Evolutionary conservation across 345 rosid species (phyloP), one percentile per base, ranked within the genome.

Genomic region (Populus alba): DNA sequence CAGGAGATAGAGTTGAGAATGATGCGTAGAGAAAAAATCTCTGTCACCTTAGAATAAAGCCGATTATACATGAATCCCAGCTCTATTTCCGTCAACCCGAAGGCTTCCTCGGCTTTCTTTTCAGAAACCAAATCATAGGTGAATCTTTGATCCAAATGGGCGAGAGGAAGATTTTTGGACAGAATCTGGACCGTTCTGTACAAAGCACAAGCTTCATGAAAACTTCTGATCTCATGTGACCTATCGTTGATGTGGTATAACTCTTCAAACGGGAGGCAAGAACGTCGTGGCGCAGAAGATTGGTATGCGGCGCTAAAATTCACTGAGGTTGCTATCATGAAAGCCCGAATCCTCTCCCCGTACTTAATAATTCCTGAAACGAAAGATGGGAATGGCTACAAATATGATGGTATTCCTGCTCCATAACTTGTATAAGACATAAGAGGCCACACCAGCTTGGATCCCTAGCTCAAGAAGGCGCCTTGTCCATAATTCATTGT

Each of bases 301-400:
- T n/a, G n/a, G n/a, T n/a, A n/a, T n/a, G n/a, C n/a, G n/a, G n/a
- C n/a, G n/a, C 33, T 31, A 31, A 27, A 27, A 27, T 27, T 1
- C 29, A 1, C 29, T 27, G 1, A 16, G 89, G 87, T 1, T 88
- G 3, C 82, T 43, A 73, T 45, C 72, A 84, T 31, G 33, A 89
- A 77, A 5, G 79, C 76, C 76, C 78, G 78, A 9, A 22, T 57
- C 27, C 62, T 57, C n/a, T 57, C 25, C 9, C 62, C 25, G 9
- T 8, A 57, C 27, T 57, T n/a, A 10, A 57, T 57, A 3, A 57
- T 57, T 57, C 62, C 62, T 22, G 62, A 2, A 57, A 57, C 4
- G n/a, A 57, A 57, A 57, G 62, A 57, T 23, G 0, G 13, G 62
- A 57, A 57, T 22, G 62, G 62, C 62, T 57, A 57, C 62, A 22